Percentiles rank a stretch among this genome's conserved stretches.
phyloP scores from a whole-genome alignment of 768 basidiomycete genomes.

The Trametopsis cervina region DNA sequence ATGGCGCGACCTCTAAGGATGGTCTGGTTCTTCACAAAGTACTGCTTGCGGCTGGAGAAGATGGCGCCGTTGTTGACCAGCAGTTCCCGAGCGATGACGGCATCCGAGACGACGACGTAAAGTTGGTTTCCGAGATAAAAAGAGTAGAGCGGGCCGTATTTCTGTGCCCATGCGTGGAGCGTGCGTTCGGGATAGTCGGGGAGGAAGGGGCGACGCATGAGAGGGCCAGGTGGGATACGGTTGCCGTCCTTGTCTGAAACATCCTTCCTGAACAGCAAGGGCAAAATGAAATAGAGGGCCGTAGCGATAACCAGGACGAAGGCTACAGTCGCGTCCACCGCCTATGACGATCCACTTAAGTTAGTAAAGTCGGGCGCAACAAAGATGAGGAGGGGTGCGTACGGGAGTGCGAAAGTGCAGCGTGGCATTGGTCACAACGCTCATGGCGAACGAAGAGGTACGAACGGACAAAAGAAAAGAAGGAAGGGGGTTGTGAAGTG shows the following conservation, averaged over 20 bases:
- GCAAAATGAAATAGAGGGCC: constrained; percentile 10
- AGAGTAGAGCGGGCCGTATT: constrained; percentile 38
- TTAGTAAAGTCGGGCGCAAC: neutral
- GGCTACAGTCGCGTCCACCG: constrained; percentile 8
- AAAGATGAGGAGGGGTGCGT: constrained; percentile 1
- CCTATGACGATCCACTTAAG: constrained; percentile 4
- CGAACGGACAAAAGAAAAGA: constrained; percentile 2
- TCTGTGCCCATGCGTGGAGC: constrained; percentile 35
- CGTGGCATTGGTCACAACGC: constrained; percentile 8
- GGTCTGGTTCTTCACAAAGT: constrained; percentile 38
- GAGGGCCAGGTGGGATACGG: constrained; percentile 20
- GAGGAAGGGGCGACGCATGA: constrained; percentile 29
- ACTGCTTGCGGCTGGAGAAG: constrained; percentile 40
- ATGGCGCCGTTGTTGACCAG: constrained; percentile 38
- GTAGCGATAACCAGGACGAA: constrained; percentile 4
- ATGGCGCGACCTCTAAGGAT: constrained; percentile 38
- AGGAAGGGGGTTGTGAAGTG: neutral
- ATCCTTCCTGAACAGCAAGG: constrained; percentile 16
- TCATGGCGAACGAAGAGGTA: constrained; percentile 6
- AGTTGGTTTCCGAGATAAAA: constrained; percentile 42
- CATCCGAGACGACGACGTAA: constrained; percentile 39
- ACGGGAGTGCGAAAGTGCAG: constrained; percentile 8
- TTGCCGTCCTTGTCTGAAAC: constrained; percentile 18
- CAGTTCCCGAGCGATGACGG: constrained; percentile 36
- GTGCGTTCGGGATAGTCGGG: constrained; percentile 36